These are phyloP conservation scores for Tylopilus sp. DNA, from an alignment of 768 basidiomycete species.

Conservation along the genomic window DNA sequence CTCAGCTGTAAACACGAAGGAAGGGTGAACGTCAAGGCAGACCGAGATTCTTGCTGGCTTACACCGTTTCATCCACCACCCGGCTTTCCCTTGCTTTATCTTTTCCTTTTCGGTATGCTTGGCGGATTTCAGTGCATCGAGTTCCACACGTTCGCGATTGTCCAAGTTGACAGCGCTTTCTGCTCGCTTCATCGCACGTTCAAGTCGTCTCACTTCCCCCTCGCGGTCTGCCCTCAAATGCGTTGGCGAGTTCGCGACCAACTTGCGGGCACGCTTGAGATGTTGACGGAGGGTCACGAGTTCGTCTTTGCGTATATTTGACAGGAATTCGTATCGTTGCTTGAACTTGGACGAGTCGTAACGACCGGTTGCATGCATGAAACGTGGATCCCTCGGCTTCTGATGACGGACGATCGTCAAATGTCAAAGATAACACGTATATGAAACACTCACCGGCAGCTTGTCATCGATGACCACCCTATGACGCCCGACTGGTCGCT, in stretches of 20 bases:
- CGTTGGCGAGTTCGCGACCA: conserved; percentile 56
- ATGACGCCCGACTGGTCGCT: conserved; percentile 74
- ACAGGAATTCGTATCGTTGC: conserved; percentile 71
- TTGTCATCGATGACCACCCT: conserved; percentile 67
- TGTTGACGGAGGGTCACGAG: conserved; percentile 61
- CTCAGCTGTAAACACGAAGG: conserved; percentile 51
- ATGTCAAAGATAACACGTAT: not conserved
- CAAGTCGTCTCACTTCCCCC: conserved; percentile 66
- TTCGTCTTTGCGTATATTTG: conserved; percentile 61
- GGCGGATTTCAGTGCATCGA: conserved; percentile 52
- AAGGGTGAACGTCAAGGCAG: not conserved
- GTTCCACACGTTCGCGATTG: conserved; percentile 64
- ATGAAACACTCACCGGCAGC: conserved; percentile 48
- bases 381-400: conserved; percentile 86
- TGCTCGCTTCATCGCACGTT: conserved; percentile 67
- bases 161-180: conserved; percentile 78
- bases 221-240: conserved; percentile 58
- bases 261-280: conserved; percentile 64
- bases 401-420: conserved; percentile 28
- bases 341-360: conserved; percentile 64
- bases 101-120: conserved; percentile 54
- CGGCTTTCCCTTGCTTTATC: conserved; percentile 70
- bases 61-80: conserved; percentile 87
- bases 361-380: conserved; percentile 68
- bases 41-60: conserved; percentile 22